Base-by-base conservation (phyloP, 2,329 filamentous ascomycete genomes). In the Exophiala sp. region DNA sequence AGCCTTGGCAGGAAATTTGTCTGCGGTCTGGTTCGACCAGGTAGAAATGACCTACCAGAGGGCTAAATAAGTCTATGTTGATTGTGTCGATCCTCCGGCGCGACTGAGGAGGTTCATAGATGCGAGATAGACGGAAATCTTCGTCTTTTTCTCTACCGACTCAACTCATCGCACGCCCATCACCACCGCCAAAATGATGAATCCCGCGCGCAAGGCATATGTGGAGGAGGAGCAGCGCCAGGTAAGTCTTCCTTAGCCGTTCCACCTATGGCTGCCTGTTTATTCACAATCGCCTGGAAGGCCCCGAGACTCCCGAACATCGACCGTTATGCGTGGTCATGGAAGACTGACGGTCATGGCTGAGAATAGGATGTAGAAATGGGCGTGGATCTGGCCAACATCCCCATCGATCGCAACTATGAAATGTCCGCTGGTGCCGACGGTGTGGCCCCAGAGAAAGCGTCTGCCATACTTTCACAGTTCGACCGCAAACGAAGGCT, bases 401-500 rank as follows among this genome's bases (percentile, higher is more conserved):
- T 87, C 58, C 85, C 85, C 5, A 73, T 83, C 61, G 91, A 97
- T 66, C 88, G 85, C 67, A 87, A 97, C 73, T 94, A 97, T 79
- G 84, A 88, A 40, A 81, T 96, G 49, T 86, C 86, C 20, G 77
- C 83, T 32, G 77, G 76, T 2, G 73, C 77, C 2, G 54, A 50
- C 16, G 88, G 88, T 43, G 84, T 87, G 42, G 82, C 86, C 6
- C 82, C 88, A 3, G 88, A 94, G 68, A 90, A 89, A 69, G 90
- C 90, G 2, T 91, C 89, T 2, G 89, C 89, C 11, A 85, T 96
- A 50, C 77, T 95, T 16, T 86, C 83, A 33, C 91, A 97, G 69
- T 94, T 99, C 71, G 88, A 91, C 65, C 88, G 92, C 58, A 96
- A 96, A 72, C 85, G 91, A 66, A 83, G 90, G 66, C 91, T 91